Percentiles rank a stretch among this genome's conserved stretches.
Evolutionary conservation across 73 alveolate genomes (phyloP).

Genomic region (Diophrys appendiculata): DNA sequence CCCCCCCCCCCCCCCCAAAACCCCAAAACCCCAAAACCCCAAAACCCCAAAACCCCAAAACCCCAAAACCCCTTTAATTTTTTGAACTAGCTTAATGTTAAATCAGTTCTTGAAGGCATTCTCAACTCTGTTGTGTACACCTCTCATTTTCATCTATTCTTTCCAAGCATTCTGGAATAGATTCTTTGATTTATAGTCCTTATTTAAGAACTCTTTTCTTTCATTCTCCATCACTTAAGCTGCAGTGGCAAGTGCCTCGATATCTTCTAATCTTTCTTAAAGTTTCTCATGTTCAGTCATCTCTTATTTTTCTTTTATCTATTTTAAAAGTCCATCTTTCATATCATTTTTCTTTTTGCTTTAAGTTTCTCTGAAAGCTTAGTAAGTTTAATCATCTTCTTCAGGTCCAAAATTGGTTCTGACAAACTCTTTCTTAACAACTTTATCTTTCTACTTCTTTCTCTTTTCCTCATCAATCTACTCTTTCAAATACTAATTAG

Average conservation of each 20-base stretch:
- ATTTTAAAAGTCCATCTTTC: slow-evolving; percentile 15
- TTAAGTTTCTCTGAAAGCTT: background rate
- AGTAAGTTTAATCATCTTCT: slow-evolving; percentile 11
- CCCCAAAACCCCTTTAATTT: slow-evolving; percentile 22
- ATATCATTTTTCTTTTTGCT: background rate
- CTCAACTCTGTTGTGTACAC: slow-evolving; percentile 7
- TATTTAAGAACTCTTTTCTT: slow-evolving; percentile 5
- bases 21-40: background rate
- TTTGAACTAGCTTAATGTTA: background rate
- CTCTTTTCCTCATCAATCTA: slow-evolving; percentile 19
- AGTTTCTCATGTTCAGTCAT: slow-evolving; percentile 7
- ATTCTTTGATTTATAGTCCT: slow-evolving; percentile 19
- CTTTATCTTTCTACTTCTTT: background rate
- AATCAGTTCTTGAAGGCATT: slow-evolving; percentile 19
- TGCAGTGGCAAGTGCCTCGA: slow-evolving; percentile 19
- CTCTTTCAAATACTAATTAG: slow-evolving; percentile 7
- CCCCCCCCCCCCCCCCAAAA: too few species aligned
- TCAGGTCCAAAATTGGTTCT: slow-evolving; percentile 42
- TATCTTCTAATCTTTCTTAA: slow-evolving; percentile 26
- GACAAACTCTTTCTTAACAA: slow-evolving; percentile 15
- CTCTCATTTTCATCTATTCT: slow-evolving; percentile 38
- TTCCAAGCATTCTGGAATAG: slow-evolving; percentile 17
- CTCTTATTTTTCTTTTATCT: slow-evolving; percentile 13
- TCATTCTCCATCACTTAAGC: slow-evolving; percentile 22
- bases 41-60: slow-evolving; percentile 30